Conservation (phyloP, 495 filamentous ascomycete species). For the Aspergillus sclerotioniger region DNA sequence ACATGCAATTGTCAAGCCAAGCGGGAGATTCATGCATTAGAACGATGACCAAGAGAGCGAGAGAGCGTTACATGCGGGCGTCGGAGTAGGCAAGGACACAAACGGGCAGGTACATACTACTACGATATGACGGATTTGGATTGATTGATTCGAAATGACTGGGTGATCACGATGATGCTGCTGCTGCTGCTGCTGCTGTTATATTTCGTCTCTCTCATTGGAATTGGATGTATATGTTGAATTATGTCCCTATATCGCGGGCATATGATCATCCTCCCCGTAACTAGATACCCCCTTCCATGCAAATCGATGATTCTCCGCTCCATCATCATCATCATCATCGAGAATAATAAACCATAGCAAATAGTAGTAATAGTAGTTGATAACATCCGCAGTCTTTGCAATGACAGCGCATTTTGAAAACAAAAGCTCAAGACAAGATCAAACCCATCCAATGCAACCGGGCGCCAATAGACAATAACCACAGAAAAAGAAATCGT, state of each 20-base stretch:
- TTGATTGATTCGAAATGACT: constrained; percentile 4
- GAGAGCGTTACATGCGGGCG: constrained; percentile 1
- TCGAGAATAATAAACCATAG: neutral
- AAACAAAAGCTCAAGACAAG: neutral
- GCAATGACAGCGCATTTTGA: neutral
- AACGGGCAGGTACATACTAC: constrained; percentile 1
- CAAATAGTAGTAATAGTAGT: neutral
- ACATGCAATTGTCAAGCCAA: neutral
- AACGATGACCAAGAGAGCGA: neutral
- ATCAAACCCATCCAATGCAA: too few relatives aligned
- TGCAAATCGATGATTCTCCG: too few relatives aligned
- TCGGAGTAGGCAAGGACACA: constrained; percentile 4
- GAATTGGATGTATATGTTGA: constrained; percentile 6
- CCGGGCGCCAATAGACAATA: neutral
- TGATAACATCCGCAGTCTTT: neutral
- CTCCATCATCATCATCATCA: too few relatives aligned
- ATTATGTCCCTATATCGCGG: neutral
- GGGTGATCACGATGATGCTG: neutral
- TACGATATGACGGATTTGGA: neutral
- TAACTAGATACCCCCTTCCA: too few relatives aligned
- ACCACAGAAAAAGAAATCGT: constrained; percentile 7
- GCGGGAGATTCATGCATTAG: neutral
- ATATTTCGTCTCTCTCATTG: constrained; percentile 3
- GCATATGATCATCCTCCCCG: too few relatives aligned
- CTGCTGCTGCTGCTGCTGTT: neutral